Base-by-base conservation (phyloP, 257 asterid species). In the Knoxia roxburghii region DNA sequence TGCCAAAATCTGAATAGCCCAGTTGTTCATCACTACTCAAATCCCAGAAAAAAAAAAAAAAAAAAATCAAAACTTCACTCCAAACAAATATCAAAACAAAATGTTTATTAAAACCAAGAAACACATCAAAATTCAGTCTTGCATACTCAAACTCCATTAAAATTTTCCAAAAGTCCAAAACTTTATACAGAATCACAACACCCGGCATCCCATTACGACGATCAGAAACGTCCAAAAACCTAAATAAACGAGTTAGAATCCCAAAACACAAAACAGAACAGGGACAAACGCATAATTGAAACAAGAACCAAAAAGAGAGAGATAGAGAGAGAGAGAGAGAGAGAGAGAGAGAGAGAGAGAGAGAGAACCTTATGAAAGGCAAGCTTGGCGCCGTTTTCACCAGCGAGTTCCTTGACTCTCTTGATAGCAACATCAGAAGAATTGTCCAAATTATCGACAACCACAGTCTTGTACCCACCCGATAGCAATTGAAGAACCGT, bases 361-460 rank as follows among this genome's bases (percentile, higher is more conserved):
- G 37, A 54, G 65, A 59, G 8, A 7, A 90, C 98, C 98, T 88
- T 80, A 21, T 90, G 93, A 73, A 90, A 88, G 32, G 69, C 17
- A 59, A 94, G 95, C 40, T 84, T 86, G 67, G 86, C 61, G 65
- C 87, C 96, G 70, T 70, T 54, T 39, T 83, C 61, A 11, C 81
- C 91, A 59, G 99, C 95, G 74, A 94, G 92, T 72, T 88, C 86
- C 51, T 73, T 69, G 11, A 89, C 95, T 73, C 96, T 85, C 7
- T 77, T 73, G 59, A 89, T 59, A 29, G 99, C 83, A 75, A 79
- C 61, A 68, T 79, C 82, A 14, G 96, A 85, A n/a, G 99, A 80
- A 80, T 94, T 94, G 67, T 90, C 96, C 86, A 94, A 75, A 82
- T 90, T 94, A 65, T 94, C 99, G 8, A 90, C 89, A 73, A 91